These are phyloP conservation scores for Psilocybe cyanescens DNA, from an alignment of 768 basidiomycete species.

Conservation along the genomic window DNA sequence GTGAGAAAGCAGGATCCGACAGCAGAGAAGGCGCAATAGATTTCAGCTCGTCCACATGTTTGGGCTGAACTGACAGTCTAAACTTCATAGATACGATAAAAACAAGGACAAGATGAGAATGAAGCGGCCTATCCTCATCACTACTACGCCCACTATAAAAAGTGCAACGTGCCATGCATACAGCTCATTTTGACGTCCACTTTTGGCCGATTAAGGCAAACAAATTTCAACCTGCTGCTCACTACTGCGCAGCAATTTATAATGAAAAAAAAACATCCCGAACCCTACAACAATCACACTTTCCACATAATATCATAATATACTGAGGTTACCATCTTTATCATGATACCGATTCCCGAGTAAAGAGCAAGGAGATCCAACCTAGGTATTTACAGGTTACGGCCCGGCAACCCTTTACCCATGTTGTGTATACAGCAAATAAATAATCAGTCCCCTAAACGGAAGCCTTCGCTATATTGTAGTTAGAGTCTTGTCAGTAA, in stretches of 20 bases:
- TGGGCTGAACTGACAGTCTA: slow-evolving; percentile 16
- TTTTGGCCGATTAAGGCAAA: slow-evolving; percentile 19
- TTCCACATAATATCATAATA: background rate
- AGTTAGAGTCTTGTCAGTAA: slow-evolving; percentile 18
- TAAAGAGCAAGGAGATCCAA: background rate
- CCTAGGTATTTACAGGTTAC: background rate
- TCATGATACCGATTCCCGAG: slow-evolving; percentile 8
- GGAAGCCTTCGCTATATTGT: background rate
- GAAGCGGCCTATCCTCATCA: background rate
- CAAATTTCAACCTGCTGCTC: slow-evolving; percentile 3
- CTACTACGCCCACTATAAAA: slow-evolving; percentile 4
- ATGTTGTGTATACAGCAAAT: background rate
- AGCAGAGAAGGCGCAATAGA: slow-evolving; percentile 32
- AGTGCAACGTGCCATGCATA: slow-evolving; percentile 10
- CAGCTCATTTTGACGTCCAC: background rate
- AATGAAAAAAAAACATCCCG: background rate
- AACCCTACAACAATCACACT: background rate
- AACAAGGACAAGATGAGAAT: background rate
- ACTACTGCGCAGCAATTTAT: background rate
- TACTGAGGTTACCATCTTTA: background rate
- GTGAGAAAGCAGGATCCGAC: slow-evolving; percentile 60
- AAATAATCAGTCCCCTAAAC: background rate
- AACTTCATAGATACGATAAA: slow-evolving; percentile 22
- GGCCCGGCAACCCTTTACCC: slow-evolving; percentile 2
- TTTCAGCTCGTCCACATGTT: slow-evolving; percentile 9